Base-by-base conservation (phyloP, 352 stramenopile genomes). In the Globisporangium solare region DNA sequence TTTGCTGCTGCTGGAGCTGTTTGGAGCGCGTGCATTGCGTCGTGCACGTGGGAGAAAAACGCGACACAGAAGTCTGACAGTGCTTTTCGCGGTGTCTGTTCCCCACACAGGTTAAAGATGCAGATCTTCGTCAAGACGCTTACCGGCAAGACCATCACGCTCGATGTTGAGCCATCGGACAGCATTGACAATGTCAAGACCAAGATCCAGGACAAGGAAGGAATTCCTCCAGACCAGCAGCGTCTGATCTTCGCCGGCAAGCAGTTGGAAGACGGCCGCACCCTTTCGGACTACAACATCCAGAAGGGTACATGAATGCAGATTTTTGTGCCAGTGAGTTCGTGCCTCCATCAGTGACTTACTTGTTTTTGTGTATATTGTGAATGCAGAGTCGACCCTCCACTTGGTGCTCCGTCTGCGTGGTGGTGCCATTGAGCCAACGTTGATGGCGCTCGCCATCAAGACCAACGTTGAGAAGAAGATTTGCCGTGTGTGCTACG, bases 401-500 rank as follows among this genome's bases (percentile, higher is more conserved):
- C 95, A 98, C 82, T 75, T 99, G 65, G 96, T 98, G 59, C 74
- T 99, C 45, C 89, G 96, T 58, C 88, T 98, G 55, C 89, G 94
- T 76, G 85, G 85, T 92, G 82, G 84, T 88, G 83, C 77, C 56
- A 97, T 97, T 71, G 97, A 99, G 77, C 97, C 97, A 54, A 98
- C 97, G 53, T 89, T 99, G 60, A 94, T 96, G 45, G 87, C 98
- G 53, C 83, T 99, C 52, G 97, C 97, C 68, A 99, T 98, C 86
- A 98, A 98, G 88, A 99, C 93, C 78, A 99, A 99, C 90, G 98
- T 91, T 67, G 97, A 99, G 69, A 99, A 99, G 94, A 89, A 97
- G 80, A 97, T 99, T 64, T 99, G 97, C 92, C 95, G 97, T 74
- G 98, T 99, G 74, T 99, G 97, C 83, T 99, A 99, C 80, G 97